These are phyloP conservation scores for Ophiocordyceps polyrhachis-furcata DNA, from an alignment of 2,329 filamentous ascomycete genomes.

Conservation along the genomic window DNA sequence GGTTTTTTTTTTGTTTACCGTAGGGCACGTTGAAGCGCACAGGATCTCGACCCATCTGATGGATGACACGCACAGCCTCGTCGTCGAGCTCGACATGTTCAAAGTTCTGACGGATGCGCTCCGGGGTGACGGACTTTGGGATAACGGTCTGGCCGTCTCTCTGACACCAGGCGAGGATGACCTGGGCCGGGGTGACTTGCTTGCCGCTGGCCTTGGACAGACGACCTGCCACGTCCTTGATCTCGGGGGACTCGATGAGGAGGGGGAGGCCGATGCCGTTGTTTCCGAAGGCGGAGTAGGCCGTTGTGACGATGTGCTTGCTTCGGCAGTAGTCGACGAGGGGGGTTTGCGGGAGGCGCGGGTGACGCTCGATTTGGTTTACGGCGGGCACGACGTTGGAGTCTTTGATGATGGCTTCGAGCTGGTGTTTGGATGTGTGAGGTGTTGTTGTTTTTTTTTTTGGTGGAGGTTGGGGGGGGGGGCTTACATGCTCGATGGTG, in stretches of 20 bases:
- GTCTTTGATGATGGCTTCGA: slow-evolving; percentile 36
- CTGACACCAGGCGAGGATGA: slow-evolving; percentile 38
- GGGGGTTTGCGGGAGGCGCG: slow-evolving; percentile 36
- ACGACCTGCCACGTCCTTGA: slow-evolving; percentile 36
- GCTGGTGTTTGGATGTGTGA: slow-evolving; percentile 10
- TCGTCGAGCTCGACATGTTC: slow-evolving; percentile 43
- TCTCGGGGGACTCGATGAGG: slow-evolving; percentile 35
- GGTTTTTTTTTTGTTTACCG: slow-evolving; percentile 13
- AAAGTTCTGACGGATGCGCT: slow-evolving; percentile 52
- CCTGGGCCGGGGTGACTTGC: slow-evolving; percentile 23
- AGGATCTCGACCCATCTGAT: slow-evolving; percentile 36
- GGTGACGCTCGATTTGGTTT: slow-evolving; percentile 54
- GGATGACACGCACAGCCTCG: slow-evolving; percentile 39
- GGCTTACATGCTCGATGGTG: slow-evolving; percentile 34
- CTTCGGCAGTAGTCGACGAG: slow-evolving; percentile 40
- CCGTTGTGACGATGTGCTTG: slow-evolving; percentile 48
- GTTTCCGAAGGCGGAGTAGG: slow-evolving; percentile 39
- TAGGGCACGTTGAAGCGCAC: slow-evolving; percentile 26
- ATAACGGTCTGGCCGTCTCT: slow-evolving; percentile 49
- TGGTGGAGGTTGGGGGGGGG: no score
- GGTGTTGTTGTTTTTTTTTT: background rate
- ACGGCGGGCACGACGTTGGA: slow-evolving; percentile 40
- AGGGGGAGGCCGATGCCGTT: slow-evolving; percentile 26
- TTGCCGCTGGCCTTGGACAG: slow-evolving; percentile 15
- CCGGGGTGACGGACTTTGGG: slow-evolving; percentile 52